Conservation (phyloP, 2,329 filamentous ascomycete species). For the Fusarium sp. region DNA sequence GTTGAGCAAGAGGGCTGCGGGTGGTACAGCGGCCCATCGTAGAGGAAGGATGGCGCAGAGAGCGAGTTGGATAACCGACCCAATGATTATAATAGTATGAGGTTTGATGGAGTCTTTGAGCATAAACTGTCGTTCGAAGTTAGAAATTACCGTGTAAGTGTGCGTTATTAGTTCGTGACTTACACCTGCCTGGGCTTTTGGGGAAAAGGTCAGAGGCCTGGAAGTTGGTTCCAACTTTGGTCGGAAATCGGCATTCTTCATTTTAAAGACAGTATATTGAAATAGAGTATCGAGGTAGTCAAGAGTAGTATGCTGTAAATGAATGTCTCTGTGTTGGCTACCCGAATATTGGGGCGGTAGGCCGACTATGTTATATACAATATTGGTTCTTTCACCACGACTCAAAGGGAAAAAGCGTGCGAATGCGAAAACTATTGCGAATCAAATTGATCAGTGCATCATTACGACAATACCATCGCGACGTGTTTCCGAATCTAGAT, state of each 20-base stretch:
- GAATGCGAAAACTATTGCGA: constrained; percentile 22
- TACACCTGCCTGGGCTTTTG: constrained; percentile 40
- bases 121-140: constrained; percentile 27
- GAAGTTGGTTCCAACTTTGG: constrained; percentile 46
- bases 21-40: constrained; percentile 56
- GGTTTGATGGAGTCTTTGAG: constrained; percentile 56
- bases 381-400: not conserved
- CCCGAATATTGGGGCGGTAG: too few relatives aligned
- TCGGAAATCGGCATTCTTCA: constrained; percentile 44
- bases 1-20: constrained; percentile 51
- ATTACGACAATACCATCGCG: not conserved
- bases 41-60: constrained; percentile 54
- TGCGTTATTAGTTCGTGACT: constrained; percentile 10
- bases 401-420: constrained; percentile 1
- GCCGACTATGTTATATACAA: not conserved
- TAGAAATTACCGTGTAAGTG: not conserved
- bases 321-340: too few relatives aligned
- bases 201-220: constrained; percentile 35
- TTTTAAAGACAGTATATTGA: not conserved
- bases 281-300: too few relatives aligned
- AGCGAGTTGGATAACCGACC: constrained; percentile 55
- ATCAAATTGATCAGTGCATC: constrained; percentile 1
- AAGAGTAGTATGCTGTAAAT: not conserved
- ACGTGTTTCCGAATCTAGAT: constrained; percentile 4
- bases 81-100: constrained; percentile 53